Evolutionary conservation across 139 green algal genomes (phyloP).

Genomic region (Chara braunii): DNA sequence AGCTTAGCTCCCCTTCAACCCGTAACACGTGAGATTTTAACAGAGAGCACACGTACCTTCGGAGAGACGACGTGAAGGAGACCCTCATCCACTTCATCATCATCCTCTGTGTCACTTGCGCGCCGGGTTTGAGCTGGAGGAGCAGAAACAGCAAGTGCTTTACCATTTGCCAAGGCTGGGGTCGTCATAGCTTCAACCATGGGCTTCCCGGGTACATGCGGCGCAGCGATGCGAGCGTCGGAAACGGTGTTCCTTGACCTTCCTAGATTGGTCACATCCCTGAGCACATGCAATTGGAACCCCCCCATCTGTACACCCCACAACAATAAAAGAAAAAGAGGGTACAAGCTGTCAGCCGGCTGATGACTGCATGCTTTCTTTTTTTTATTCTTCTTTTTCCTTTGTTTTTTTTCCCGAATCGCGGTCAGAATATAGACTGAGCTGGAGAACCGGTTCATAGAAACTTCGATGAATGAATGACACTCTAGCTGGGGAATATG

Average conservation of each 20-base stretch:
- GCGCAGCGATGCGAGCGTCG: background rate
- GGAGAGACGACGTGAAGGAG: conserved; percentile 58
- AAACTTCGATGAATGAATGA: too few relatives aligned
- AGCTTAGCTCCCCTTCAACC: too few relatives aligned
- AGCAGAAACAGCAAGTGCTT: conserved; percentile 5
- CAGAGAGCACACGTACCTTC: conserved; percentile 57
- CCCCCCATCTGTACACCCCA: conserved; percentile 20
- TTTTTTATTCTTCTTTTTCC: too few relatives aligned
- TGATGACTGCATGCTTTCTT: too few relatives aligned
- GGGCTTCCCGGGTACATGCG: conserved; percentile 13
- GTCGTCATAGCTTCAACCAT: conserved; percentile 23
- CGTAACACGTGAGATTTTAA: too few relatives aligned
- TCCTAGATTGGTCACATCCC: conserved; percentile 3
- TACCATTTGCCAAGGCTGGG: too few relatives aligned
- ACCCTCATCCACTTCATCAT: conserved; percentile 56
- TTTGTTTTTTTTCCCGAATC: too few relatives aligned
- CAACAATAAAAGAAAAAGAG: background rate
- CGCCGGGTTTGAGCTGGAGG: background rate
- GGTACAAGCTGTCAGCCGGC: too few relatives aligned
- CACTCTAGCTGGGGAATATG: too few relatives aligned
- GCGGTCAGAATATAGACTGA: too few relatives aligned
- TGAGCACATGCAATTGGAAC: conserved; percentile 30
- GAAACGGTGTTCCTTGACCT: background rate
- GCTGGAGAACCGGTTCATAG: too few relatives aligned
- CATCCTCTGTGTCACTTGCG: conserved; percentile 29